phyloP scores from a whole-genome alignment of 1,139 yeast genomes.

The Pichia sp. region DNA sequence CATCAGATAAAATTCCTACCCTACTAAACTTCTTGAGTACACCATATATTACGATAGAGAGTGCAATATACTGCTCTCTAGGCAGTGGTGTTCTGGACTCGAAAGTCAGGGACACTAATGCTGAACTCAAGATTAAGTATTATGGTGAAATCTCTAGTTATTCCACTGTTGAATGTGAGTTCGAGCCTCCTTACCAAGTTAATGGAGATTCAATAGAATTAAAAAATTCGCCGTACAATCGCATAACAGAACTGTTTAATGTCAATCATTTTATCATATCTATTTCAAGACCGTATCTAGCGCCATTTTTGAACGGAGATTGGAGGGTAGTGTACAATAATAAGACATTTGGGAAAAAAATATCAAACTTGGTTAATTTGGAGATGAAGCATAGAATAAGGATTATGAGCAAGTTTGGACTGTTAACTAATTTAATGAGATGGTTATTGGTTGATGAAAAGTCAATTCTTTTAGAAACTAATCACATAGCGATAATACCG shows the following conservation, averaged over 20 bases:
- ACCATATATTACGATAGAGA: slow-evolving; percentile 88
- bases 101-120: slow-evolving; percentile 30
- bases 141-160: slow-evolving; percentile 37
- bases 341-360: slow-evolving; percentile 36
- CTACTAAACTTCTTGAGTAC: slow-evolving; percentile 86
- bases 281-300: slow-evolving; percentile 86
- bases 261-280: slow-evolving; percentile 90
- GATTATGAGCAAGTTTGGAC: slow-evolving; percentile 72
- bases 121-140: slow-evolving; percentile 67
- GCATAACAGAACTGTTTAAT: slow-evolving; percentile 86
- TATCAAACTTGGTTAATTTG: slow-evolving; percentile 44
- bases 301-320: slow-evolving; percentile 82
- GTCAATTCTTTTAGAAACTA: slow-evolving; percentile 62
- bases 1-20: slow-evolving; percentile 68
- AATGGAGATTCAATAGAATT: slow-evolving; percentile 15
- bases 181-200: slow-evolving; percentile 45
- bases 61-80: slow-evolving; percentile 68
- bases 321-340: slow-evolving; percentile 50
- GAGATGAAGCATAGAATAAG: slow-evolving; percentile 84
- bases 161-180: slow-evolving; percentile 22
- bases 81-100: slow-evolving; percentile 57
- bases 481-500: slow-evolving; percentile 88
- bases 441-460: slow-evolving; percentile 84
- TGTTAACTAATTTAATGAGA: slow-evolving; percentile 66
- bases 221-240: slow-evolving; percentile 48